phyloP scores from a whole-genome alignment of 257 asterid genomes.

The Nicotiana undulata region DNA sequence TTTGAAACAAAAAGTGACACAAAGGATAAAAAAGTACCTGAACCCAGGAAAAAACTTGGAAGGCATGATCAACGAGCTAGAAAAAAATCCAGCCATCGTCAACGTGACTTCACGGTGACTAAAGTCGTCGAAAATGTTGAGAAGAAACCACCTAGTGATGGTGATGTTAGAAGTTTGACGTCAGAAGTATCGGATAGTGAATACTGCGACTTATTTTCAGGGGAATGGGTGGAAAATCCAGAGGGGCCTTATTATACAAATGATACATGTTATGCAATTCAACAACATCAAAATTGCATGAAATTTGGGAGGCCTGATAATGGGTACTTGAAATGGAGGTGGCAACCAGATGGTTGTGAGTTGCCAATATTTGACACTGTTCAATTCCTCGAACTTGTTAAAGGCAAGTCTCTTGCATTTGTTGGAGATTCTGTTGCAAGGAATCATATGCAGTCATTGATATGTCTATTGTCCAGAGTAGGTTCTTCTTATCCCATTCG shows the following conservation, averaged over 20 bases:
- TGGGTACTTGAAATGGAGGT: slow-evolving; percentile 59
- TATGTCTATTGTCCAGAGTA: slow-evolving; percentile 72
- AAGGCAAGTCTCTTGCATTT: slow-evolving; percentile 61
- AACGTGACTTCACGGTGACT: background rate
- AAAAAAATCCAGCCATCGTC: slow-evolving; percentile 14
- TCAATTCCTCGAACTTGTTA: slow-evolving; percentile 37
- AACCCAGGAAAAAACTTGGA: background rate
- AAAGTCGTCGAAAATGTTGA: background rate
- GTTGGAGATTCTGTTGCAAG: slow-evolving; percentile 80
- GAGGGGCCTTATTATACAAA: slow-evolving; percentile 76
- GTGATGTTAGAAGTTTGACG: background rate
- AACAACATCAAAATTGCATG: slow-evolving; percentile 79
- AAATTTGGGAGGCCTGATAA: slow-evolving; percentile 60
- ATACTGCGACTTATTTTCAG: slow-evolving; percentile 57
- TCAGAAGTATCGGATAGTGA: slow-evolving; percentile 16
- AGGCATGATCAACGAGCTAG: slow-evolving; percentile 11
- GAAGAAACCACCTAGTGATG: background rate
- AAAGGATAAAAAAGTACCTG: background rate
- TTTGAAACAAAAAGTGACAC: background rate
- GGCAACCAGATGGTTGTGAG: slow-evolving; percentile 75
- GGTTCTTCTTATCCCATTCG: background rate
- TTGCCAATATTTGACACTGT: slow-evolving; percentile 49
- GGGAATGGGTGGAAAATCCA: slow-evolving; percentile 72
- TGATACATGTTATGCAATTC: slow-evolving; percentile 56
- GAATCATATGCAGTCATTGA: slow-evolving; percentile 79